A percentile compares a stretch with the other conserved stretches of the same genome.
Evolutionary conservation across 2,329 filamentous ascomycete species (phyloP).

Genomic region (Fusarium transvaalense): DNA sequence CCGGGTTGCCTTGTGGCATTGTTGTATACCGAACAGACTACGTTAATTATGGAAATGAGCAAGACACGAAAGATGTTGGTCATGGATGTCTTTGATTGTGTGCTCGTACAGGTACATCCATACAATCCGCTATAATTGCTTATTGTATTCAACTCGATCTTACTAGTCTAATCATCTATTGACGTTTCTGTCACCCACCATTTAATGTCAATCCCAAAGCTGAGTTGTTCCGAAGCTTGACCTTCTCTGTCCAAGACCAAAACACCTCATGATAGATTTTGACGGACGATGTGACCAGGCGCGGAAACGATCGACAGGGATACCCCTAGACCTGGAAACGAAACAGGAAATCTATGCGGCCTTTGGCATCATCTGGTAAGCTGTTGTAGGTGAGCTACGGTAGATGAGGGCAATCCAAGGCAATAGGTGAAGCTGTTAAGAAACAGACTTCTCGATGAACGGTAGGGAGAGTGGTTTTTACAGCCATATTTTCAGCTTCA

Average conservation of each 20-base stretch:
- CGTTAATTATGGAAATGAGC: constrained; percentile 27
- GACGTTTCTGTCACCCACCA: constrained; percentile 6
- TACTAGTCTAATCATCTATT: neutral
- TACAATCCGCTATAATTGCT: neutral
- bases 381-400: constrained; percentile 6
- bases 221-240: constrained; percentile 25
- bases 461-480: neutral
- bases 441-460: constrained; percentile 1
- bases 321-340: constrained; percentile 40
- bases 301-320: constrained; percentile 42
- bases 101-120: neutral
- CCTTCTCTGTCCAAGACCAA: constrained; percentile 16
- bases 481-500: constrained; percentile 10
- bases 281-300: constrained; percentile 29
- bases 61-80: constrained; percentile 5
- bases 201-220: constrained; percentile 5
- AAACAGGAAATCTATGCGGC: constrained; percentile 41
- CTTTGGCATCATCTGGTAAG: constrained; percentile 22
- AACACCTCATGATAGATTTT: constrained; percentile 11
- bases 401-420: neutral
- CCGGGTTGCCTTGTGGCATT: neutral
- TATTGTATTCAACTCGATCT: neutral
- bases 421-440: constrained; percentile 16
- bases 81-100: constrained; percentile 4
- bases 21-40: neutral